Conservation (phyloP, 768 basidiomycete species). For the Suillus bovinus region DNA sequence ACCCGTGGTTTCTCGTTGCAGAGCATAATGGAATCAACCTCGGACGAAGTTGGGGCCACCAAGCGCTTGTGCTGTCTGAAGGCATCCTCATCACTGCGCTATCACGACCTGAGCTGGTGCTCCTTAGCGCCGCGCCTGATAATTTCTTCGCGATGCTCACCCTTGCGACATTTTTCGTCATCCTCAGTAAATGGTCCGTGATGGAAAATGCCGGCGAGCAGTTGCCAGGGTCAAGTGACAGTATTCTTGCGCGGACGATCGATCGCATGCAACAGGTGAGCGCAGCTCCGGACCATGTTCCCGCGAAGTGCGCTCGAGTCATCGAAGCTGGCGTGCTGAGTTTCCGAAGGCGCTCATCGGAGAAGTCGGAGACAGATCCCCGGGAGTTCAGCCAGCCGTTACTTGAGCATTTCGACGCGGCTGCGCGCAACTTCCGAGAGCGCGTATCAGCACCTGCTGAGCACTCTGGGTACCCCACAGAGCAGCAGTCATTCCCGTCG, state of each 20-base stretch:
- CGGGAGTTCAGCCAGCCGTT: slow-evolving; percentile 21
- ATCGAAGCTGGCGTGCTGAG: slow-evolving; percentile 35
- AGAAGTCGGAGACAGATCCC: slow-evolving; percentile 23
- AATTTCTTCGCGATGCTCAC: slow-evolving; percentile 41
- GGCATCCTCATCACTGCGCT: slow-evolving; percentile 36
- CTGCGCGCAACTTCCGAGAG: slow-evolving; percentile 18
- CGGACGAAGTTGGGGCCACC: slow-evolving; percentile 38
- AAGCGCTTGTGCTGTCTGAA: slow-evolving; percentile 40
- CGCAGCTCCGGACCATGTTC: slow-evolving; percentile 39
- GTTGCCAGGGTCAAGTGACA: slow-evolving; percentile 40
- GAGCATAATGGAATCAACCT: slow-evolving; percentile 36
- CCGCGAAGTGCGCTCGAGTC: slow-evolving; percentile 44
- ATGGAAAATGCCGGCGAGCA: slow-evolving; percentile 34
- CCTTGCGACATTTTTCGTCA: slow-evolving; percentile 44
- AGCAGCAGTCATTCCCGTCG: slow-evolving; percentile 21
- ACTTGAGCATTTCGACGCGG: slow-evolving; percentile 22
- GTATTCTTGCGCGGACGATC: slow-evolving; percentile 36
- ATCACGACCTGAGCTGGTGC: slow-evolving; percentile 31
- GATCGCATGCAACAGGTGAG: slow-evolving; percentile 36
- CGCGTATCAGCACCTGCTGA: slow-evolving; percentile 12
- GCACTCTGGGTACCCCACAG: slow-evolving; percentile 4
- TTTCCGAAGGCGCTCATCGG: slow-evolving; percentile 29
- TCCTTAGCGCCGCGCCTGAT: slow-evolving; percentile 45
- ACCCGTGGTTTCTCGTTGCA: slow-evolving; percentile 34
- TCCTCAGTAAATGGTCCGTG: slow-evolving; percentile 44